Base-by-base conservation (phyloP, 2,329 filamentous ascomycete genomes). In the Aspergillus sp. region DNA sequence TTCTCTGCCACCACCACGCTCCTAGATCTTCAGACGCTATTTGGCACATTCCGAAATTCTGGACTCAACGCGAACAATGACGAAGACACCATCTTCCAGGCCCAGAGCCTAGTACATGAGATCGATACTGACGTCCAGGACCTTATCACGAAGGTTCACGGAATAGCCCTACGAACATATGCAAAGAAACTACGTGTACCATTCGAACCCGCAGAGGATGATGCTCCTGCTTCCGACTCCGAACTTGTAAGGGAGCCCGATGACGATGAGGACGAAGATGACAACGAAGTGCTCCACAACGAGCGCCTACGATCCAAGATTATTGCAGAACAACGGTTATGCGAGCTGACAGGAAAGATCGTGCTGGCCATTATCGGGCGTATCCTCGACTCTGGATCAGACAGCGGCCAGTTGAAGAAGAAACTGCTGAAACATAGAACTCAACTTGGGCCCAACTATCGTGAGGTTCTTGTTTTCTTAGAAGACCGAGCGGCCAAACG, bases 361-460 rank as follows among this genome's bases (percentile, higher is more conserved):
- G 91, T 97, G 43, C 85, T 96, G 47, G 90, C 89, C 13, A 88
- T 96, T 23, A 82, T 91, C 9, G 91, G 89, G 22, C 88, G 87
- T 57, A 87, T 93, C 46, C 82, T 97, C 54, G 92, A 96, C 72
- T 82, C 80, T 1, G 87, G 86, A 7, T 79, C 84, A 11, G 80
- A 85, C 31, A 84, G 84, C 8, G 88, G 87, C 31, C 87, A 86
- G 72, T 83, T 96, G 41, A 85, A 86, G 65, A 86, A 87, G 69
- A 85, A 93, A 22, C 81, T 99, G 23, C 83, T 90, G 69, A 85
- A 91, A 66, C 97, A 99, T 77, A 90, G 90, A 72, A 82, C 81
- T n/a, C 88, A 87, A 72, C 84, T 99, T 3, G 95, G 95, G 2
- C 82, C 86, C 50, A 97, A 95, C 74, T 96, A 91, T 82, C 91